Base-by-base conservation (phyloP, 2,329 filamentous ascomycete genomes). In the Arthrinium phaeospermum region DNA sequence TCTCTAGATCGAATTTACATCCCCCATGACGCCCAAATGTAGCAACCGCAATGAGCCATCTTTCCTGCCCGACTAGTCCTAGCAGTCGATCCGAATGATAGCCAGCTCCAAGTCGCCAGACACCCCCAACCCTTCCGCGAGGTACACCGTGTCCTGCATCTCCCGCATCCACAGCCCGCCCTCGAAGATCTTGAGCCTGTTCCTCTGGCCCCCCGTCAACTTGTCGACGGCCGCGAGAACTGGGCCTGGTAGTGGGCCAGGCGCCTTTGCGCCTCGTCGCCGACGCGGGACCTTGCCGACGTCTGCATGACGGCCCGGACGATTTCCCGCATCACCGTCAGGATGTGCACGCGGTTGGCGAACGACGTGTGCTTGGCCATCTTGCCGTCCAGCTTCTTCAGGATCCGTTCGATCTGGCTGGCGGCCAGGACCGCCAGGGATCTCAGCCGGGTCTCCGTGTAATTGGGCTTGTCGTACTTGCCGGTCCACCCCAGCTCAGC, bases 291-390 rank as follows among this genome's bases (percentile, higher is more conserved):
- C 19, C 12, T 41, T 0, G 30, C 19, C 14, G 74, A 69, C 2
- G 75, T 74, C 27, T 77, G 74, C 1, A 77, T 67, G 4, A 73
- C 74, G 24, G 73, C 73, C 44, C 70, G 69, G 30, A 76, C 72
- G 24, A 77, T 71, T 70, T 76, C 74, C 12, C 74, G 72, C 75
- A 77, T 77, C 45, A 76, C 74, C 47, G 73, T 74, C 4, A 77
- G 71, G 45, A 77, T 75, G 71, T 77, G 76, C 24, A 75, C 73
- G 24, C 75, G 75, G 68, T 76, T 76, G 19, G 67, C 45, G 27
- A 77, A 73, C 4, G 71, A 73, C 45, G 72, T 12, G 64, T 75
- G 46, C 57, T 71, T 75, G 57, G 73, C 73, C 34, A 75, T 46
- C 71, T 70, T 47, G 16, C 47, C 68, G 70, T 69, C 68, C 69